A percentile compares a stretch with the other conserved stretches of the same genome.
Evolutionary conservation across 495 filamentous ascomycete species (phyloP).

Genomic region (Cenococcum geophilum): DNA sequence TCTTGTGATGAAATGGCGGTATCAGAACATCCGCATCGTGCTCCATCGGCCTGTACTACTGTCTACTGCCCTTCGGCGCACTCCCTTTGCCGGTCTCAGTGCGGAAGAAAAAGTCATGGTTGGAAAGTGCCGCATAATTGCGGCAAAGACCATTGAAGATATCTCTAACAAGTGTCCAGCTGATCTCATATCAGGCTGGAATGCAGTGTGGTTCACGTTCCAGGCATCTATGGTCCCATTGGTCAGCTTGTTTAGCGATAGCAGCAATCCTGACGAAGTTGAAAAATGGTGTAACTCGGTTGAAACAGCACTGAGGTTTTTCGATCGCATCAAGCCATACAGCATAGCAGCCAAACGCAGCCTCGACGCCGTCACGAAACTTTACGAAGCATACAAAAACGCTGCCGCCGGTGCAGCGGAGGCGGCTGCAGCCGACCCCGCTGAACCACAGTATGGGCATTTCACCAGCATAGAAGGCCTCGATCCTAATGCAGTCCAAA

Average conservation of each 20-base stretch:
- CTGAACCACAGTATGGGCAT: not conserved
- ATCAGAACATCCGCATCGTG: conserved; percentile 70
- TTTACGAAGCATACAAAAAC: conserved; percentile 55
- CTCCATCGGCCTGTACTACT: conserved; percentile 71
- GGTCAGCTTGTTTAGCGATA: conserved; percentile 49
- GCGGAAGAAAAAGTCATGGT: conserved; percentile 66
- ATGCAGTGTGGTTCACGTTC: conserved; percentile 77
- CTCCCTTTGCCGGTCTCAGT: conserved; percentile 49
- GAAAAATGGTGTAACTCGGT: conserved; percentile 48
- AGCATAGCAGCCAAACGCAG: conserved; percentile 64
- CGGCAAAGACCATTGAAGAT: conserved; percentile 63
- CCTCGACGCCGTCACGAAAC: conserved; percentile 60
- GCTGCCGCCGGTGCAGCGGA: conserved; percentile 14
- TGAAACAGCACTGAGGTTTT: conserved; percentile 59
- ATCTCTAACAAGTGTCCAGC: conserved; percentile 60
- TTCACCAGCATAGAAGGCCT: not conserved
- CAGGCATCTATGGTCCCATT: conserved; percentile 75
- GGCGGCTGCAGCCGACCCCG: conserved; percentile 4
- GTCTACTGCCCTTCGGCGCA: conserved; percentile 61
- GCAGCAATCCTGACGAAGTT: conserved; percentile 31
- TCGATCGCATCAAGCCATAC: conserved; percentile 64
- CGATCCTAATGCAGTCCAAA: conserved; percentile 21
- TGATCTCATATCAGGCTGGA: conserved; percentile 75
- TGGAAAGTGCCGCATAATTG: conserved; percentile 60
- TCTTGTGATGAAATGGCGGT: conserved; percentile 77